Conservation (phyloP, 2,329 filamentous ascomycete species). For the Apiospora saccharicola region DNA sequence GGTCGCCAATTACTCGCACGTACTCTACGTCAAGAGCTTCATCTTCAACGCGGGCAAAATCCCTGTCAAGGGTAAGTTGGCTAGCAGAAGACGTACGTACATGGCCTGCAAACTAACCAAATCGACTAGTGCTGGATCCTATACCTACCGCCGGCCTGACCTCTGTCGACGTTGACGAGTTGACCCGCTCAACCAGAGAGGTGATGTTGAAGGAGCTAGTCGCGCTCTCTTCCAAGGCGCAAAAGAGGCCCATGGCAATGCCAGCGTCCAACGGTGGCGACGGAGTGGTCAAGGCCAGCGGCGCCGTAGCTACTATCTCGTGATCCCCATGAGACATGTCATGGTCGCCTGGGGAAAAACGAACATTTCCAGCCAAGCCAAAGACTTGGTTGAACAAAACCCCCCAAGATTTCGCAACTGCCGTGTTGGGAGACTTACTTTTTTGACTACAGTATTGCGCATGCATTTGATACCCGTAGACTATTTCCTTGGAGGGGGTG, state of each 20-base stretch:
- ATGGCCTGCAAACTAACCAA: background rate
- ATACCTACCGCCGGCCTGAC: constrained; percentile 79
- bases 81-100: background rate
- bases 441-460: constrained; percentile 24
- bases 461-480: constrained; percentile 31
- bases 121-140: constrained; percentile 72
- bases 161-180: constrained; percentile 77
- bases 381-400: background rate
- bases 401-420: background rate
- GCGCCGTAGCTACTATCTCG: constrained; percentile 40
- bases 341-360: background rate
- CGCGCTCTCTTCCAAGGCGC: constrained; percentile 58
- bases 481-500: constrained; percentile 17
- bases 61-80: constrained; percentile 72
- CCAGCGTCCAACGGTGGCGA: constrained; percentile 35
- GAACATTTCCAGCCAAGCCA: background rate
- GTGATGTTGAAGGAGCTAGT: constrained; percentile 76
- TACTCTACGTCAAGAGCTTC: constrained; percentile 69
- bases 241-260: constrained; percentile 47
- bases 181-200: constrained; percentile 73
- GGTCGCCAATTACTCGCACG: constrained; percentile 79
- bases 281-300: constrained; percentile 43
- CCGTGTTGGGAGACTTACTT: background rate
- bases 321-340: constrained; percentile 16
- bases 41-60: constrained; percentile 75